phyloP scores from a whole-genome alignment of 768 basidiomycete species.

The Cyathus striatus region DNA sequence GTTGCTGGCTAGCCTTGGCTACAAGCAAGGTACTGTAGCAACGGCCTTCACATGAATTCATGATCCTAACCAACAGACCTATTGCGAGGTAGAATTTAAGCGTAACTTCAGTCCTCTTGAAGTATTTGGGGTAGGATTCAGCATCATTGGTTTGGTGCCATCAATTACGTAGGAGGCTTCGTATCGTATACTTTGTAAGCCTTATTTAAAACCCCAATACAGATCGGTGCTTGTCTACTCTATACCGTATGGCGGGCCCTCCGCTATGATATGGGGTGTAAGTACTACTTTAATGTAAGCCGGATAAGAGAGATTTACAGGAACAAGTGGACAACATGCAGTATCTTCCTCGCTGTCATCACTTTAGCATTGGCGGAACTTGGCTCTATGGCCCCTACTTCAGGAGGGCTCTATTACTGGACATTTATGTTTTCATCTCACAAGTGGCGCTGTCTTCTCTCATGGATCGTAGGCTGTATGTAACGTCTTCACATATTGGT shows the following conservation, averaged over 20 bases:
- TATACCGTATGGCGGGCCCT: conserved; percentile 58
- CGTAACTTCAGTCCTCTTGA: conserved; percentile 13
- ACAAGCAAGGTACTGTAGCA: conserved; percentile 51
- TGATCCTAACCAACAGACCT: too few species aligned
- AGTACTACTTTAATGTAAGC: conserved; percentile 12
- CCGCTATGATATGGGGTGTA: conserved; percentile 65
- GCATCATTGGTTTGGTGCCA: conserved; percentile 54
- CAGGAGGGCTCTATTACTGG: conserved; percentile 66
- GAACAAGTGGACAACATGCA: conserved; percentile 52
- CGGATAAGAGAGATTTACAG: not conserved
- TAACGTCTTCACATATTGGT: too few species aligned
- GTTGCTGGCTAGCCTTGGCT: conserved; percentile 39
- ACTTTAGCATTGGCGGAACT: conserved; percentile 62
- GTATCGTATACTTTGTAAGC: not conserved
- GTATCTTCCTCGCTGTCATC: conserved; percentile 51
- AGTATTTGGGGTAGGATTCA: conserved; percentile 63
- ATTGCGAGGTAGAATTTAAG: not conserved
- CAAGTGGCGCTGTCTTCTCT: conserved; percentile 30
- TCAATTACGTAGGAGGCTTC: conserved; percentile 44
- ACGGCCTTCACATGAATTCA: too few species aligned
- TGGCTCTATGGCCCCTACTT: conserved; percentile 58
- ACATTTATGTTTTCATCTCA: conserved; percentile 45
- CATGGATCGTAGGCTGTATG: conserved; percentile 45
- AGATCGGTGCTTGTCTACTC: conserved; percentile 41
- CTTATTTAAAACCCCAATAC: not conserved